These are phyloP conservation scores for Marchantia paleacea DNA, from an alignment of 225 moss, liverwort and hornwort species.

Conservation along the genomic window DNA sequence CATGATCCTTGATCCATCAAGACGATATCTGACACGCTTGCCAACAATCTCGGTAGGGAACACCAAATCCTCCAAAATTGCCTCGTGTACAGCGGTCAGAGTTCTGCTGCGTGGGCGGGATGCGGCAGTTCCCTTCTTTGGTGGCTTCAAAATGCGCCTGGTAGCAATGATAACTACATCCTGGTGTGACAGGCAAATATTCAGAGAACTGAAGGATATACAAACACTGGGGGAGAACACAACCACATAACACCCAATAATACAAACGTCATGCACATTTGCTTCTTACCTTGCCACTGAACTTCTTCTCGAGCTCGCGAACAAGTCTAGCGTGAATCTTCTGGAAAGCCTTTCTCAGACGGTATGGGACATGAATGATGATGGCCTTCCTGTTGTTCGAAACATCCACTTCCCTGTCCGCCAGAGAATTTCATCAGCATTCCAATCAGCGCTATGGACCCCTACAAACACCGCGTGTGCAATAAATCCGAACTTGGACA, in stretches of 20 bases:
- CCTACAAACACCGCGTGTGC: too few species aligned
- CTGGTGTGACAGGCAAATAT: conserved; percentile 26
- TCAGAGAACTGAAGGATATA: not conserved
- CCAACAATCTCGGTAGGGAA: conserved; percentile 92
- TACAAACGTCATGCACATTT: not conserved
- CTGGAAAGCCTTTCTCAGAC: conserved; percentile 93
- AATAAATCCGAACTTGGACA: not conserved
- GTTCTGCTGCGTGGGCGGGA: conserved; percentile 94
- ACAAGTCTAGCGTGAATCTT: conserved; percentile 92
- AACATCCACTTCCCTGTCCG: conserved; percentile 72
- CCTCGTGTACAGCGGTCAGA: conserved; percentile 88
- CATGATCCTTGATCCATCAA: conserved; percentile 90
- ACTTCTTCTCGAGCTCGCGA: conserved; percentile 98
- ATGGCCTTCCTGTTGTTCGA: conserved; percentile 82
- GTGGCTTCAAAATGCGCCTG: conserved; percentile 84
- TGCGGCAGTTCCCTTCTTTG: conserved; percentile 87
- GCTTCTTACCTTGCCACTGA: conserved; percentile 75
- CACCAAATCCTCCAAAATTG: conserved; percentile 87
- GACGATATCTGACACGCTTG: conserved; percentile 73
- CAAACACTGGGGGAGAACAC: too few species aligned
- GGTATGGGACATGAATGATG: conserved; percentile 85
- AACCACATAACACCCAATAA: not conserved
- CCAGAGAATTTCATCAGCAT: not conserved
- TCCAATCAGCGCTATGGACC: not conserved
- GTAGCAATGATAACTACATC: conserved; percentile 90